Base-by-base conservation (phyloP, 495 filamentous ascomycete species). In the Penicillium bovifimosum region DNA sequence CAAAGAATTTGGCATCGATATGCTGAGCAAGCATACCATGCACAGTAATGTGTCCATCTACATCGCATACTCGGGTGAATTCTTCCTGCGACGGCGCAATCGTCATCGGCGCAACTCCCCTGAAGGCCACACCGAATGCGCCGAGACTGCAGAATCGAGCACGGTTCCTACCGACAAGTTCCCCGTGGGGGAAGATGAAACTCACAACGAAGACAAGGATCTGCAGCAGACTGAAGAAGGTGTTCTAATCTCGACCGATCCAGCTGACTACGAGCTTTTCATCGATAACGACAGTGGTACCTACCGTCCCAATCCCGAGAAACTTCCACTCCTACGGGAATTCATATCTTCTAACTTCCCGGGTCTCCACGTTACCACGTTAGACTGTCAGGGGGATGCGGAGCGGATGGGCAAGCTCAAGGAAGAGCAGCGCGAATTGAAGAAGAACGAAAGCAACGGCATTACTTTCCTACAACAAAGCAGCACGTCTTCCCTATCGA, bases 281-380 rank as follows among this genome's bases (percentile, higher is more conserved):
- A 96, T 97, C 58, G 92, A 97, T 72, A 97, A 97, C 53, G 91
- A 95, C 67, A 87, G 82, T 59, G 92, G 92, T 11, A 97, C 92
- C 0, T 97, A 97, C 65, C 82, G 92, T 0, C 92, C 92, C 0
- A 89, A 90, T 55, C 81, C 84, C 24, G 76, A 83, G 6, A 72
- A 86, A 5, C 78, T 97, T 8, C 86, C 87, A 0, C 60, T 84
- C 0, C 72, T 97, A 8, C 78, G 82, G 28, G 57, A 71, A 13
- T 93, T 92, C 61, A 61, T 97, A 20, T 70, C 81, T 9, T 64
- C 56, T 11, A 87, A 87, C 51, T 81, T 97, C 28, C 85, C 84
- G 0, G 91, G 90, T 2, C 66, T 97, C 10, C 79, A 81, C 14
- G 65, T 97, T 29, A 71, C 80, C 0, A 83, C 82, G 0, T 74